These are phyloP conservation scores for Pseudogymnoascus sp. DNA, from an alignment of 2,329 filamentous ascomycete species.

Conservation along the genomic window DNA sequence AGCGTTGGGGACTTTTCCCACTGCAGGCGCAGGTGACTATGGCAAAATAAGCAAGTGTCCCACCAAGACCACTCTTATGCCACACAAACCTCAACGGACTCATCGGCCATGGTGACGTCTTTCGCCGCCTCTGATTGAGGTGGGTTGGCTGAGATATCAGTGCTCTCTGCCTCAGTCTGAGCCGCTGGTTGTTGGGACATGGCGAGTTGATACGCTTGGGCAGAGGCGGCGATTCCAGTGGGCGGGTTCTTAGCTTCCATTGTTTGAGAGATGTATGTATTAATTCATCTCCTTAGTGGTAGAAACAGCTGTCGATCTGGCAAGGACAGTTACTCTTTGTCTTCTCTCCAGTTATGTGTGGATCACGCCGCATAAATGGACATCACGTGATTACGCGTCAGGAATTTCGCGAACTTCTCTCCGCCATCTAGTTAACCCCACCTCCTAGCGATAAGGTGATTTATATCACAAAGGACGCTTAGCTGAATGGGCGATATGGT, in stretches of 20 bases:
- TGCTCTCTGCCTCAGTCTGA: slow-evolving; percentile 15
- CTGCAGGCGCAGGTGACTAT: slow-evolving; percentile 24
- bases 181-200: slow-evolving; percentile 25
- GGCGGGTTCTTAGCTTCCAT: slow-evolving; percentile 5
- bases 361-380: neutral
- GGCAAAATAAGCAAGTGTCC: neutral
- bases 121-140: neutral
- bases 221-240: slow-evolving; percentile 24
- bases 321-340: neutral
- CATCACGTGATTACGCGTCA: neutral
- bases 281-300: slow-evolving; percentile 5
- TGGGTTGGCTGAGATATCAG: slow-evolving; percentile 5
- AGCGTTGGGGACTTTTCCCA: slow-evolving; percentile 22
- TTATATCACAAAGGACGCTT: neutral
- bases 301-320: neutral
- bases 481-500: neutral
- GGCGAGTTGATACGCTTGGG: slow-evolving; percentile 25
- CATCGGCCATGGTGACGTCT: neutral
- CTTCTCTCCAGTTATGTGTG: neutral
- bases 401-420: slow-evolving; percentile 2
- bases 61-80: neutral
- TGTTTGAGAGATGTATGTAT: neutral
- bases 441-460: neutral
- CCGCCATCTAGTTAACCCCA: neutral
- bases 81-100: neutral